Evolutionary conservation across 2,329 filamentous ascomycete genomes (phyloP).

Genomic region (Alternaria conjuncta): DNA sequence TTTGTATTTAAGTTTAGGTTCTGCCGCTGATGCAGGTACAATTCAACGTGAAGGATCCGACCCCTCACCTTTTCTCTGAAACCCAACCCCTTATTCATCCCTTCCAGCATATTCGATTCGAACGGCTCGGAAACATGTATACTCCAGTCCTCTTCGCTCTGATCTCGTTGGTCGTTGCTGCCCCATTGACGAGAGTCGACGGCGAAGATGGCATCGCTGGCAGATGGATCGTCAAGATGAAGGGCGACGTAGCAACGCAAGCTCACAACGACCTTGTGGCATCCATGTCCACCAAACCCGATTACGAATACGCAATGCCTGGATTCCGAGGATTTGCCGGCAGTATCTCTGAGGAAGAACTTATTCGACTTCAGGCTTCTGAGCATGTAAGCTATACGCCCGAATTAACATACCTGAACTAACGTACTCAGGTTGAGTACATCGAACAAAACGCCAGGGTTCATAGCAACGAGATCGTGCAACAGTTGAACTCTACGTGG

Average conservation of each 20-base stretch:
- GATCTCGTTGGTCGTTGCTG: neutral
- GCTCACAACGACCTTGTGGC: slow-evolving; percentile 26
- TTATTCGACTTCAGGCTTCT: slow-evolving; percentile 33
- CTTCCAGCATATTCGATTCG: neutral
- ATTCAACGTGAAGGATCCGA: neutral
- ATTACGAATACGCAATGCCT: slow-evolving; percentile 43
- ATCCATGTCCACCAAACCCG: slow-evolving; percentile 24
- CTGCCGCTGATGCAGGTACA: neutral
- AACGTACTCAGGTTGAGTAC: slow-evolving; percentile 37
- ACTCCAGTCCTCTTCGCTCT: neutral
- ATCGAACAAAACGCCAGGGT: slow-evolving; percentile 46
- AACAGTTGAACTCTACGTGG: slow-evolving; percentile 48
- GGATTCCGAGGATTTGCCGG: slow-evolving; percentile 49
- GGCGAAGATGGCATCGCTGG: neutral
- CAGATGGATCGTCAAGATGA: slow-evolving; percentile 51
- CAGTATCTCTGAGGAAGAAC: slow-evolving; percentile 33
- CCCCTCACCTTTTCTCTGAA: neutral
- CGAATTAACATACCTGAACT: neutral
- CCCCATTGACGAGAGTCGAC: neutral
- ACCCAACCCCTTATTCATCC: neutral
- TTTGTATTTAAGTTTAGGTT: slow-evolving; percentile 1
- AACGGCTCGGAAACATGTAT: neutral
- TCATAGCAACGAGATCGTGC: slow-evolving; percentile 34
- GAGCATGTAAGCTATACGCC: slow-evolving; percentile 23
- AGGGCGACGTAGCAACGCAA: slow-evolving; percentile 33